Evolutionary conservation across 2,329 filamentous ascomycete genomes (phyloP).

Genomic region (Nigrograna mackinnonii): DNA sequence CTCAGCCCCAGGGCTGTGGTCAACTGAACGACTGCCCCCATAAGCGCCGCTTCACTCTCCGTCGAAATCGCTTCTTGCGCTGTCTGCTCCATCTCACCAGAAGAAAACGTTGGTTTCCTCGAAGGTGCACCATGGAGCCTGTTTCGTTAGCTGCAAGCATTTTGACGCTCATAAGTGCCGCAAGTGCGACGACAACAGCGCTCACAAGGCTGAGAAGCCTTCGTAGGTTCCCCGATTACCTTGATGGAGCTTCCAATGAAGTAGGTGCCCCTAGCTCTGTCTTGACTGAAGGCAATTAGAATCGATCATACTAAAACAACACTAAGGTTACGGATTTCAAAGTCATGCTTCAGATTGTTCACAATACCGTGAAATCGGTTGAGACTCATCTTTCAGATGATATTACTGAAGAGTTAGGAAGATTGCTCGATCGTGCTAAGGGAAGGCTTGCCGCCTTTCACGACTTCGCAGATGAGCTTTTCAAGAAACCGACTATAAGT

Average conservation of each 20-base stretch:
- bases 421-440: slow-evolving; percentile 1
- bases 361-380: not conserved
- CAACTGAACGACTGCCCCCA: no score
- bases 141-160: slow-evolving; percentile 5
- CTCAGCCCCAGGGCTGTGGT: no score
- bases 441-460: not conserved
- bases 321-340: slow-evolving; percentile 6
- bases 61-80: no score
- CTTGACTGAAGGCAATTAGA: no score
- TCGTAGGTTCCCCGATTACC: not conserved
- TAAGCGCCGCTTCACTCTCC: no score
- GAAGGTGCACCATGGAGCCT: slow-evolving; percentile 5
- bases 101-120: no score
- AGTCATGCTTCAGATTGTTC: slow-evolving; percentile 1
- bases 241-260: not conserved
- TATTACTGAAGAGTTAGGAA: not conserved
- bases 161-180: slow-evolving; percentile 3
- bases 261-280: no score
- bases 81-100: no score
- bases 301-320: no score
- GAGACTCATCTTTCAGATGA: not conserved
- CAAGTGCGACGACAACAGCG: not conserved
- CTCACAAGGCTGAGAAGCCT: slow-evolving; percentile 1
- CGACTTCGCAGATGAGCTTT: not conserved
- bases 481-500: not conserved